Evolutionary conservation across 108 stramenopile genomes (phyloP).

Genomic region (Skeletonema marinoi): DNA sequence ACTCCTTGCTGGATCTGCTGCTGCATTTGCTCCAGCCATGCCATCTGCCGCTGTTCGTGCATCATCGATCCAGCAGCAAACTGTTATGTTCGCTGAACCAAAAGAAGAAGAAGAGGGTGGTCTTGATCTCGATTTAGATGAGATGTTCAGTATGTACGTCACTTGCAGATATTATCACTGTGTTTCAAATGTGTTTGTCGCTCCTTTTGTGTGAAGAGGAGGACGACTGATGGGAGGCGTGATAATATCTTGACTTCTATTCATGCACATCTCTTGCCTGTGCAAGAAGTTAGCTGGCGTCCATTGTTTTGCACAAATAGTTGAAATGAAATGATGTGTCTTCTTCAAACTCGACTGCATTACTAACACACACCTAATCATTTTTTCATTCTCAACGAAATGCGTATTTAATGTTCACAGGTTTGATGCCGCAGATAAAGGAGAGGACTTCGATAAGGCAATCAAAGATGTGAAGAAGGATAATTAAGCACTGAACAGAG

Average conservation of each 20-base stretch:
- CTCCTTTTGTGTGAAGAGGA: background rate
- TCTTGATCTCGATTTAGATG: slow-evolving; percentile 81
- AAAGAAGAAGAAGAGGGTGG: slow-evolving; percentile 74
- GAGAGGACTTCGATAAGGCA: slow-evolving; percentile 80
- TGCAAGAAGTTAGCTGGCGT: too few relatives aligned
- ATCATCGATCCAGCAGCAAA: slow-evolving; percentile 10
- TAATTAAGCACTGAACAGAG: slow-evolving; percentile 23
- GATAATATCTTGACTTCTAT: background rate
- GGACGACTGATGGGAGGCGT: too few relatives aligned
- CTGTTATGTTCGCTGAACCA: slow-evolving; percentile 49
- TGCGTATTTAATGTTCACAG: slow-evolving; percentile 22
- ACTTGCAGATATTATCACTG: background rate
- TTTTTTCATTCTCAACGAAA: background rate
- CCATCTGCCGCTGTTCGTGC: slow-evolving; percentile 4
- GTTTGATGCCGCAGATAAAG: slow-evolving; percentile 89
- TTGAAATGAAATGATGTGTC: background rate
- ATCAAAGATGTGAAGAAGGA: slow-evolving; percentile 77
- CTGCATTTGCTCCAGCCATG: slow-evolving; percentile 57
- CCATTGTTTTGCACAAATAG: background rate
- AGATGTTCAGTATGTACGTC: slow-evolving; percentile 84
- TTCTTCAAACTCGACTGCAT: background rate
- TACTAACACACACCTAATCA: background rate
- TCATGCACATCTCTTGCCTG: too few relatives aligned
- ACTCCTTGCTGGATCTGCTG: slow-evolving; percentile 34
- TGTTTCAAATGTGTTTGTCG: background rate